These are phyloP conservation scores for Lactarius vividus DNA, from an alignment of 768 basidiomycete species.

Conservation along the genomic window DNA sequence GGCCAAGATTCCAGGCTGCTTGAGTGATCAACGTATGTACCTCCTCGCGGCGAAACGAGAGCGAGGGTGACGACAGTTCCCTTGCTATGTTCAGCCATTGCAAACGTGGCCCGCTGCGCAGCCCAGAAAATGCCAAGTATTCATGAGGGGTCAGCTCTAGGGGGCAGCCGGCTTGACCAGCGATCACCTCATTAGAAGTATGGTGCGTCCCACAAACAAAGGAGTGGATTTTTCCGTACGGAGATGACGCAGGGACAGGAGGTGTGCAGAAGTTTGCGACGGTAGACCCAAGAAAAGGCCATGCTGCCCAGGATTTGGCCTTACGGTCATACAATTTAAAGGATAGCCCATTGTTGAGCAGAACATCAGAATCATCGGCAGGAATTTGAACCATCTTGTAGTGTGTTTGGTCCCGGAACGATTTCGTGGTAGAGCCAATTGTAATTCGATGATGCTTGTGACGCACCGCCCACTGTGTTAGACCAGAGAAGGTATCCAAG, in stretches of 20 bases:
- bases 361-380: neutral
- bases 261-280: neutral
- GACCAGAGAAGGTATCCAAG: constrained; percentile 2
- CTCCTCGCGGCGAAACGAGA: constrained; percentile 41
- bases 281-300: no score
- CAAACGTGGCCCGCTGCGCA: constrained; percentile 44
- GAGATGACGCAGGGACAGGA: neutral
- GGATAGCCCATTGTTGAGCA: neutral
- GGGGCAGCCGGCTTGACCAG: constrained; percentile 41
- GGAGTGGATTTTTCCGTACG: neutral
- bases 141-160: constrained; percentile 43
- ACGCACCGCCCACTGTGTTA: neutral
- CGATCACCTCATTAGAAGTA: constrained; percentile 43
- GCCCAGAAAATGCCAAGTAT: constrained; percentile 42
- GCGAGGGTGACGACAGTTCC: constrained; percentile 39
- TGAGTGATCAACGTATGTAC: constrained; percentile 46
- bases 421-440: neutral
- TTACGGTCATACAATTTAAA: neutral
- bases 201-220: neutral
- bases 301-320: neutral
- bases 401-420: neutral
- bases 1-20: constrained; percentile 43
- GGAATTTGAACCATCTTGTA: neutral
- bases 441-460: neutral
- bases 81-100: constrained; percentile 36